Evolutionary conservation across 1,284 basidiomycete species (phyloP).

Genomic region (Leccinum subrobustum): DNA sequence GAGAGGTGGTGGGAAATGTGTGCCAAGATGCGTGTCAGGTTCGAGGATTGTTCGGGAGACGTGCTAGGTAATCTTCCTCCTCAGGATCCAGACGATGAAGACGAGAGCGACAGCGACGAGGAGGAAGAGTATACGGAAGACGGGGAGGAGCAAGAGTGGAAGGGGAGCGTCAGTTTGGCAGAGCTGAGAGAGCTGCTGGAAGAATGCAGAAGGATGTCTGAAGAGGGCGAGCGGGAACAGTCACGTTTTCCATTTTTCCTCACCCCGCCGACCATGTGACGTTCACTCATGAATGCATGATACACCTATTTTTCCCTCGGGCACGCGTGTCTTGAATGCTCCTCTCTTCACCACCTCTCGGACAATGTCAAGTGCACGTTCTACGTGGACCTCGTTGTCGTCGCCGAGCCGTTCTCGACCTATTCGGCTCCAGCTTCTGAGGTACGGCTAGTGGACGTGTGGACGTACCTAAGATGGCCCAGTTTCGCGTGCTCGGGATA

Average conservation of each 20-base stretch:
- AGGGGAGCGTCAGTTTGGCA: too few species aligned
- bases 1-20: too few species aligned
- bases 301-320: conserved; percentile 59
- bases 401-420: conserved; percentile 32
- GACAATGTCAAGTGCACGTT: conserved; percentile 46
- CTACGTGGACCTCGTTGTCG: conserved; percentile 34
- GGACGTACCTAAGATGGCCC: conserved; percentile 81
- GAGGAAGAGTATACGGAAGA: too few species aligned
- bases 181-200: conserved; percentile 46
- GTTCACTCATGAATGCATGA: neutral
- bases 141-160: too few species aligned
- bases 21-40: too few species aligned
- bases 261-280: conserved; percentile 12
- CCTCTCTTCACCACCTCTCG: conserved; percentile 52
- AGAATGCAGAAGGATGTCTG: conserved; percentile 50
- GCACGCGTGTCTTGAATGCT: conserved; percentile 64
- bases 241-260: conserved; percentile 28
- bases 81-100: too few species aligned
- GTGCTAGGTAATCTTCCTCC: conserved; percentile 10
- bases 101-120: too few species aligned
- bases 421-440: conserved; percentile 24
- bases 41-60: too few species aligned
- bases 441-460: neutral
- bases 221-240: conserved; percentile 37
- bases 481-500: conserved; percentile 92